Evolutionary conservation across 352 stramenopile species (phyloP), one percentile per base, ranked within the genome.

Genomic region (Globisporangium rhizosaccharum): DNA sequence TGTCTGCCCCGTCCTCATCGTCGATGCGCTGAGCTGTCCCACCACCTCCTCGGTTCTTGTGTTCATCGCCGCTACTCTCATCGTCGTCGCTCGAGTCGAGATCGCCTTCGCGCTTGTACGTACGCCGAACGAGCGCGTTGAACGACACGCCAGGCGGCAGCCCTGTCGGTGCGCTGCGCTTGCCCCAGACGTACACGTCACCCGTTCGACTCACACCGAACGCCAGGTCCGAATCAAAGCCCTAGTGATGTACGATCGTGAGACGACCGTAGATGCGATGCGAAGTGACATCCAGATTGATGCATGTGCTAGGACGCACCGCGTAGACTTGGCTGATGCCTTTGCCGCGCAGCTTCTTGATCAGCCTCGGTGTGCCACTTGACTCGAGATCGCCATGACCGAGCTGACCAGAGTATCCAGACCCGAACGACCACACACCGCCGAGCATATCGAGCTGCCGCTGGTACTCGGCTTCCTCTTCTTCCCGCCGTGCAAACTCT

Each of bases 131-230:
- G 0, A 87, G 62, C 11, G 45, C 49, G 30, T 37, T 65, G 25
- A 84, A 48, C 0, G 73, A 81, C 17, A 53, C 67, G 4, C 60
- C 68, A 2, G 49, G 45, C 15, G 74, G 67, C 0, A 94, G 59
- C 9, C 85, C 85, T 3, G 71, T 89, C 0, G 82, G 82, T 0
- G 81, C 82, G 12, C 57, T 70, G 1, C 78, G 61, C 56, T 90
- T 92, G 3, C 85, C 82, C 85, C 85, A 94, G 1, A 91, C 82
- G 20, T 82, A 94, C 7, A 94, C 79, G 30, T 92, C 85, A 33
- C 85, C 74, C 11, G 66, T 78, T 2, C 83, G 79, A 44, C 63
- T 86, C 2, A 92, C 68, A 17, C 81, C 85, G 50, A 92, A 94
- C 14, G 75, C 72, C 5, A 92, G 73, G 23, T 92, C 81, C 26